These are phyloP conservation scores for Ophiostoma piceae DNA, from an alignment of 2,329 filamentous ascomycete species.

Conservation along the genomic window DNA sequence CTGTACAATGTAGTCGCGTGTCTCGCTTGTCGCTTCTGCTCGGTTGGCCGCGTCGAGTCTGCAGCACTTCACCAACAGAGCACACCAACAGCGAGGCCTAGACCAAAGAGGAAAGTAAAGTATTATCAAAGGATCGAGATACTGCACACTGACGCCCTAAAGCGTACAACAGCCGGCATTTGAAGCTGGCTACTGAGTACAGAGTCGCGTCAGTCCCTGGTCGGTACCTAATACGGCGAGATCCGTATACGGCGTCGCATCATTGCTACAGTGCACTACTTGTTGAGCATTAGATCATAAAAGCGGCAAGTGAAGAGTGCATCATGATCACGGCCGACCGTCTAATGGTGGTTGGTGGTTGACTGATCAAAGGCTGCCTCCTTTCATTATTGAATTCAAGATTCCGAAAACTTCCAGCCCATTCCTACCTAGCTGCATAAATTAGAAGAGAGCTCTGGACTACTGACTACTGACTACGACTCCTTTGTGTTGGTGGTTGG, in stretches of 20 bases:
- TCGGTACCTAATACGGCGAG: not conserved
- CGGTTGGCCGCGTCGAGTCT: not conserved
- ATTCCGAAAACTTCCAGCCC: not conserved
- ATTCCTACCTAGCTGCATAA: not conserved
- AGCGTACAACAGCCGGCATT: not conserved
- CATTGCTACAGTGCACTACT: not conserved
- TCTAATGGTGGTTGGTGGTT: not conserved
- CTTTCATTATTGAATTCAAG: no score
- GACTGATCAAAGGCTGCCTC: constrained; percentile 1
- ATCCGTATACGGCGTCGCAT: constrained; percentile 5
- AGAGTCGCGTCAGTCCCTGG: not conserved
- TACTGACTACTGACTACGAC: no score
- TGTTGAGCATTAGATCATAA: not conserved
- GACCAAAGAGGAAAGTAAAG: constrained; percentile 5
- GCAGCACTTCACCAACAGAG: no score
- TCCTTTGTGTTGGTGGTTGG: not conserved
- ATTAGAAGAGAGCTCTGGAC: not conserved
- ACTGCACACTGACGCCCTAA: not conserved
- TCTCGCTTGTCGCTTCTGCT: constrained; percentile 1
- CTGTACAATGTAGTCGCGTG: not conserved
- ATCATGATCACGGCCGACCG: not conserved
- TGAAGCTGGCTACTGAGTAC: not conserved
- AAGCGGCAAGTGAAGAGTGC: not conserved
- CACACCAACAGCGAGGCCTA: not conserved
- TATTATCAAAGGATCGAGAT: not conserved